Base-by-base conservation (phyloP, 495 filamentous ascomycete species). In the Copromyces sp. region DNA sequence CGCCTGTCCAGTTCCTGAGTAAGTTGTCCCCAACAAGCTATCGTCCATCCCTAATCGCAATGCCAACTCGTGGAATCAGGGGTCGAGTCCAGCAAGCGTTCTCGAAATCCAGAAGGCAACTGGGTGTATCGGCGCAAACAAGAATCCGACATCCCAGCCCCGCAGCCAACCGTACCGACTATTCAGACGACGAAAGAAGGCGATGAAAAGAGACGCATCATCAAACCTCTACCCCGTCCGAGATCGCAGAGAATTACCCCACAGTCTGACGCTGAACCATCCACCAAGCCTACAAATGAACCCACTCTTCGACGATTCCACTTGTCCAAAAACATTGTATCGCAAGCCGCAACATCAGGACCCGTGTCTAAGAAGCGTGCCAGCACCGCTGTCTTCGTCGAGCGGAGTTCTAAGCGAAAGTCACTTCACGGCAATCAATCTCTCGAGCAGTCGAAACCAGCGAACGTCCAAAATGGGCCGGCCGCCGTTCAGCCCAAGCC, bases 1-100 rank as follows among this genome's bases (percentile, higher is more conserved):
- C 77, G 7, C 85, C 86, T 16, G 82, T 88, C 68, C 83, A 86
- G 35, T 85, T 84, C 59, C 84, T 88, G 9, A 82, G 86, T 88
- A 72, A 74, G 83, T 78, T 38, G n/a, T 68, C 74, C 72, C 72
- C 24, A 47, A 45, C 42, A 9, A 29, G 1, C 70, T 12, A 8
- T 24, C 1, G 29, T 32, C 17, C 12, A 17, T 20, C 32, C n/a
- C 8, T 59, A 7, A 3, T 74, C 24, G 9, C 38, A 39, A 74
- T 76, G 71, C 74, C 74, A 39, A 75, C 74, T 3, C 16, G 38
- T 65, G 16, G 16, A 38, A 9, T 17, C 40, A 81, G 75, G 71
- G 8, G 73, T 76, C 69, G 75, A 78, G 39, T 77, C 74, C 74
- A 81, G 73, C 68, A 86, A 86, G 76, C 78, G 84, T 44, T 81